Evolutionary conservation across 257 asterid genomes (phyloP).

Genomic region (Ilex aquifolium): DNA sequence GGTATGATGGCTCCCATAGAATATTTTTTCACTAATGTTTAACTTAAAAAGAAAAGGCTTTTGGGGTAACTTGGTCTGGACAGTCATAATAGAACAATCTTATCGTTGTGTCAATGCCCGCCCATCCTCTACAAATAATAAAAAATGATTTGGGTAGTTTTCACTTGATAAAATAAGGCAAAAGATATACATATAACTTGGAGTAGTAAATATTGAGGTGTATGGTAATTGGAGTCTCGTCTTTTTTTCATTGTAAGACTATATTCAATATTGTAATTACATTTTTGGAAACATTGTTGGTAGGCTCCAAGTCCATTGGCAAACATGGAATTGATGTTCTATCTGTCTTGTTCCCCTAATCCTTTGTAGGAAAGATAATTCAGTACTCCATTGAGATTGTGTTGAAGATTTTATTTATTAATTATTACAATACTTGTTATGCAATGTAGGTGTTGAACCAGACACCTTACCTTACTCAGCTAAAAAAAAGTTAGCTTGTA

Average conservation of each 20-base stretch:
- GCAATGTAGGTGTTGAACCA: not conserved
- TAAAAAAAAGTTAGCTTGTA: too few relatives aligned
- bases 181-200: not conserved
- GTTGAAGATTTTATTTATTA: not conserved
- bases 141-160: too few relatives aligned
- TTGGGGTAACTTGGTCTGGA: too few relatives aligned
- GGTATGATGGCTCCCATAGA: too few relatives aligned
- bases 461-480: not conserved
- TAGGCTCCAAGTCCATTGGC: not conserved
- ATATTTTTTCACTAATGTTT: too few relatives aligned
- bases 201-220: not conserved
- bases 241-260: not conserved
- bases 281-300: not conserved
- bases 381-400: too few relatives aligned
- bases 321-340: not conserved
- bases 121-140: too few relatives aligned
- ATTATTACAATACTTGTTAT: not conserved
- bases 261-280: too few relatives aligned
- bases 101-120: too few relatives aligned
- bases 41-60: too few relatives aligned
- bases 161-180: not conserved
- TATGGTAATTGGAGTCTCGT: not conserved
- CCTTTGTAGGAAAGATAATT: not conserved
- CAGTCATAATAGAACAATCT: too few relatives aligned
- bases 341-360: not conserved